Evolutionary conservation across 2,329 filamentous ascomycete genomes (phyloP), one percentile per base, ranked within the genome.

Genomic region (Pestalotiopsis sp.): DNA sequence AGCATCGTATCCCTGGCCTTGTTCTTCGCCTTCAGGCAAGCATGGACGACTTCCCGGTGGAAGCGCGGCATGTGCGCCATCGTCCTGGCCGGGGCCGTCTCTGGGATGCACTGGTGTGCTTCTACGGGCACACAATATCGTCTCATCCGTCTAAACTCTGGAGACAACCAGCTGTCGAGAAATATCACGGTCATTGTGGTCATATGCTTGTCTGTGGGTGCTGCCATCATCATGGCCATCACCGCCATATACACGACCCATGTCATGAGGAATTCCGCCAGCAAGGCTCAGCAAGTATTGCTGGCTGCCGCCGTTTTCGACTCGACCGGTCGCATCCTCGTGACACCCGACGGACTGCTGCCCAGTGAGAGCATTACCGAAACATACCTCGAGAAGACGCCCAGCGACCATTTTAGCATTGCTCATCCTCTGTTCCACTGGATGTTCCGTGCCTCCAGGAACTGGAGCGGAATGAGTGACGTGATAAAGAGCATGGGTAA

Each of bases 71-170:
- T 90, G 2, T 93, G 90, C 70, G 91, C 91, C 11, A 81, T 89
- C 61, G 79, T 94, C 20, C 84, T 97, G 56, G 92, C 92, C 9
- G 84, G 87, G 17, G 93, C 92, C 56, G 92, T 96, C 2, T 94
- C 91, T 11, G 93, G 92, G 1, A 96, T 97, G 94, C 94, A 97
- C 80, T 97, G 93, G 92, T 91, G 91, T 68, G 94, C 92, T 39
- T 87, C 91, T 3, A 85, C 88, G 12, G 92, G 92, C 17, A 96
- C 93, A 3, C 78, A 80, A 9, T 96, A 95, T 77, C 85, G 84
- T 58, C 79, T 93, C 65, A 79, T 86, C 71, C 77, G 84, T 59
- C 77, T 85, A 65, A 82, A 83, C 63, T 72, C 81, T 39, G 73
- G 77, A 14, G 78, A 75, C 57, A 81, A 81, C 62, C 77, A 83